phyloP scores from a whole-genome alignment of 441 rosid genomes.

The Syzygium syzygioides region DNA sequence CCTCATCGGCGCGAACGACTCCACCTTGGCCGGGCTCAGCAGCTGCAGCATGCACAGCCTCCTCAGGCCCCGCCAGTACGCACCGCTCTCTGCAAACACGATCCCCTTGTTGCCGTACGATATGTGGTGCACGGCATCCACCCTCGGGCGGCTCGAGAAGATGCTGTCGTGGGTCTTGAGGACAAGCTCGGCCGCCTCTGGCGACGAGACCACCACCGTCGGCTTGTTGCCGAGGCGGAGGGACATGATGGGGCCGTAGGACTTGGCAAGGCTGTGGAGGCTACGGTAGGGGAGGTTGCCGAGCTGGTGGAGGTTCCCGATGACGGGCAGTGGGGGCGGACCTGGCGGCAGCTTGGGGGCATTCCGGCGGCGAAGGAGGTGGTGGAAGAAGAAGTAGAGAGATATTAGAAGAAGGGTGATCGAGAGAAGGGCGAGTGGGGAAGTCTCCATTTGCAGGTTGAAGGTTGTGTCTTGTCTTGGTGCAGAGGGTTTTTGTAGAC shows the following conservation, averaged over 20 bases:
- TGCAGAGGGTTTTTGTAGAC: background rate
- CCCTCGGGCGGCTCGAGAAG: background rate
- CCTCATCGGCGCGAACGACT: background rate
- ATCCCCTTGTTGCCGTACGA: background rate
- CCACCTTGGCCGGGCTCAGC: background rate
- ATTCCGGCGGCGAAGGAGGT: background rate
- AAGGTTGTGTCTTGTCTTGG: background rate
- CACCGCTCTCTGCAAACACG: background rate
- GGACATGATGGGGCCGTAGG: slow-evolving; percentile 8
- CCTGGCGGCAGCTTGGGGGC: background rate
- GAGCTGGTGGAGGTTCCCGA: slow-evolving; percentile 13
- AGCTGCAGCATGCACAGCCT: background rate
- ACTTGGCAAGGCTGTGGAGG: slow-evolving; percentile 2
- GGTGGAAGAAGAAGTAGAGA: background rate
- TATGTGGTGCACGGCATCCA: background rate
- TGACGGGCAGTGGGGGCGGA: slow-evolving; percentile 1
- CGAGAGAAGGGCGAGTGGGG: background rate
- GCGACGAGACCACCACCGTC: background rate
- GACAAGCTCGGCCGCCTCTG: background rate
- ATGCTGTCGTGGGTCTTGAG: background rate
- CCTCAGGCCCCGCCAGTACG: background rate
- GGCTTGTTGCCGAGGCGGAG: background rate
- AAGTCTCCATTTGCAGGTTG: background rate
- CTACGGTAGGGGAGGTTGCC: background rate
- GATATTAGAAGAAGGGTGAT: background rate